These are phyloP conservation scores for Amauroascus niger DNA, from an alignment of 2,329 filamentous ascomycete species.

Conservation along the genomic window DNA sequence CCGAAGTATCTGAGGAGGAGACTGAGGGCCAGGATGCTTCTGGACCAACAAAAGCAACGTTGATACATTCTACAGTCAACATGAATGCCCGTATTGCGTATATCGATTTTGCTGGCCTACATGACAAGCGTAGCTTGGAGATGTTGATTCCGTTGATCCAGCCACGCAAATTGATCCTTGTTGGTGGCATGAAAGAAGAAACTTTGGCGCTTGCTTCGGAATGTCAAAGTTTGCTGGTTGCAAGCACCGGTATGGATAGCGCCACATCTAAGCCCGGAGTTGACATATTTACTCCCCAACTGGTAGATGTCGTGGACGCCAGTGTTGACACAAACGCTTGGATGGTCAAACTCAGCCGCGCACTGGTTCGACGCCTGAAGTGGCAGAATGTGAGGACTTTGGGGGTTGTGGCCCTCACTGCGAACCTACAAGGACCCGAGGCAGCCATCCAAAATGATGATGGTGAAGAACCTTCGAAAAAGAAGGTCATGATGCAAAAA, in stretches of 20 bases:
- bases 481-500: slow-evolving; percentile 45
- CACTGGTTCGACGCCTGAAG: slow-evolving; percentile 73
- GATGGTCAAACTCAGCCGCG: slow-evolving; percentile 81
- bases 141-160: slow-evolving; percentile 92
- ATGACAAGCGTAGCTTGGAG: slow-evolving; percentile 85
- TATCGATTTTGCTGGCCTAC: slow-evolving; percentile 83
- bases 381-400: slow-evolving; percentile 92
- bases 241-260: slow-evolving; percentile 28
- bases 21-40: slow-evolving; percentile 38
- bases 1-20: slow-evolving; percentile 48
- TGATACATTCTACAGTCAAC: slow-evolving; percentile 53
- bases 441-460: slow-evolving; percentile 21
- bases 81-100: slow-evolving; percentile 70
- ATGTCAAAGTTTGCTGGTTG: slow-evolving; percentile 57
- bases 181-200: slow-evolving; percentile 69
- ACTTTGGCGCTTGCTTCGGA: slow-evolving; percentile 69
- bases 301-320: slow-evolving; percentile 70
- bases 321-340: slow-evolving; percentile 97
- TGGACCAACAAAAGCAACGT: slow-evolving; percentile 67
- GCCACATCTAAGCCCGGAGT: slow-evolving; percentile 28
- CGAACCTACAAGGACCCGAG: slow-evolving; percentile 50
- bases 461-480: slow-evolving; percentile 35
- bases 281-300: slow-evolving; percentile 70
- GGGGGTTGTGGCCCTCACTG: slow-evolving; percentile 86
- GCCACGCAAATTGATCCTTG: slow-evolving; percentile 87